Percentiles rank a stretch among this genome's conserved stretches.
Conservation (phyloP, 2,329 filamentous ascomycete genomes). For the Aspergillus sp. region DNA sequence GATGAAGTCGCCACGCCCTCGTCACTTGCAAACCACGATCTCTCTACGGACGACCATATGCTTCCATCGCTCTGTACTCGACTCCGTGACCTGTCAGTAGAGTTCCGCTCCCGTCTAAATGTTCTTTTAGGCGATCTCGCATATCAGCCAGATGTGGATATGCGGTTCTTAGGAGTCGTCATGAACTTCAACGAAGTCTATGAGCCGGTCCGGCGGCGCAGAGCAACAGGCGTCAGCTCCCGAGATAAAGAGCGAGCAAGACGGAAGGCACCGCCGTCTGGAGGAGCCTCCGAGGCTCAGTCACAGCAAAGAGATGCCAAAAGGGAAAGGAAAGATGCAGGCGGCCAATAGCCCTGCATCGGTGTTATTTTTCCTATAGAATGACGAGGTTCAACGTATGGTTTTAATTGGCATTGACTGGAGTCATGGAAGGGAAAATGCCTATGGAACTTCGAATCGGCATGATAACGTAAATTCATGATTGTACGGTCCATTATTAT, state of each 20-base stretch:
- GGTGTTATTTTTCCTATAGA: neutral
- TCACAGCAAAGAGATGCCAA: conserved; percentile 23
- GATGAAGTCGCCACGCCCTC: conserved; percentile 42
- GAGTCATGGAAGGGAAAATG: conserved; percentile 7
- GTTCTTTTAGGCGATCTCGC: conserved; percentile 84
- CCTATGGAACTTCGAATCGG: neutral
- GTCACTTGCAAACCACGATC: conserved; percentile 33
- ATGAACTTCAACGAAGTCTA: conserved; percentile 99
- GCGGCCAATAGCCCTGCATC: neutral
- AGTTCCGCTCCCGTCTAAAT: conserved; percentile 77
- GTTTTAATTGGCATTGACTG: neutral
- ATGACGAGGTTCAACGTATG: neutral
- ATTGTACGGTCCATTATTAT: conserved; percentile 8
- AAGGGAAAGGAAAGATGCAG: conserved; percentile 25
- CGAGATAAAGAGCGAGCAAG: conserved; percentile 32
- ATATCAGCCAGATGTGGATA: conserved; percentile 90
- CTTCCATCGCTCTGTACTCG: conserved; percentile 75
- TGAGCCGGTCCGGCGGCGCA: conserved; percentile 67
- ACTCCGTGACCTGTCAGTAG: conserved; percentile 67
- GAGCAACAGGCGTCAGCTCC: conserved; percentile 28
- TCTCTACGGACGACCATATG: conserved; percentile 56
- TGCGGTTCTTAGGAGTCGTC: conserved; percentile 91
- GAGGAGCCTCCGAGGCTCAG: conserved; percentile 17
- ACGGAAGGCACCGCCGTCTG: conserved; percentile 26
- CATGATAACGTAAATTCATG: conserved; percentile 19